Base-by-base conservation (phyloP, 768 basidiomycete species). In the Trametes gibbosa region DNA sequence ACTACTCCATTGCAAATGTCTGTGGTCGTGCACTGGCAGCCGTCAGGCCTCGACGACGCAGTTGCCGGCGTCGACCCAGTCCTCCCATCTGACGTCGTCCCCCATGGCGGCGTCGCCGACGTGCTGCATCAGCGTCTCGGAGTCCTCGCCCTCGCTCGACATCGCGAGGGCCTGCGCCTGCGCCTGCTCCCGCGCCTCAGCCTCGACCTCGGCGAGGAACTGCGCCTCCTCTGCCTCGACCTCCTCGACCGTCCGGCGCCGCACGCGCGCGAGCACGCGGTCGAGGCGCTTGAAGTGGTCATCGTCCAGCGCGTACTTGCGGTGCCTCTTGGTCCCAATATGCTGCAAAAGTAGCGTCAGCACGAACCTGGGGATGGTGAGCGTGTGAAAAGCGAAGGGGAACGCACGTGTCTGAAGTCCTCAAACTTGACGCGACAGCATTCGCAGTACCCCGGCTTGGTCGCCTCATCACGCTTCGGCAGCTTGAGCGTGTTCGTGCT, bases 361-460 rank as follows among this genome's bases (percentile, higher is more conserved):
- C 41, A 23, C 35, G 7, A 3, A n/a, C n/a, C n/a, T n/a, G n/a
- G n/a, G 7, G 10, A n/a, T n/a, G 34, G 19, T 27, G 4, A 45
- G 43, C 0, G 12, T 14, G 32, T 5, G 53, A 25, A 27, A 27
- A 3, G 43, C 4, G 23, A 32, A 2, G 9, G 16, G 2, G 14
- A 58, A 78, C 86, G 68, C 66, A 97, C 96, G 64, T 77, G 73
- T 61, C 83, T 82, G 66, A 98, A 96, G 72, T 96, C 89, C 0
- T 89, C 86, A 68, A 95, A 99, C 72, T 93, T 93, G 56, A 80
- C 68, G 39, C 96, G 83, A 72, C 97, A 99, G 70, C 94, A 95
- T 73, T 99, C 97, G 72, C 97, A 99, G 73, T 98, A 98, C 5
- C 97, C 97, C 5, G 95, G 89, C 67, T 97, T 98, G 62, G 81